Percentiles rank a stretch among this genome's conserved stretches.
These are phyloP conservation scores for Amaranthus cruentus DNA, from an alignment of 148 eudicot species.

Conservation along the genomic window DNA sequence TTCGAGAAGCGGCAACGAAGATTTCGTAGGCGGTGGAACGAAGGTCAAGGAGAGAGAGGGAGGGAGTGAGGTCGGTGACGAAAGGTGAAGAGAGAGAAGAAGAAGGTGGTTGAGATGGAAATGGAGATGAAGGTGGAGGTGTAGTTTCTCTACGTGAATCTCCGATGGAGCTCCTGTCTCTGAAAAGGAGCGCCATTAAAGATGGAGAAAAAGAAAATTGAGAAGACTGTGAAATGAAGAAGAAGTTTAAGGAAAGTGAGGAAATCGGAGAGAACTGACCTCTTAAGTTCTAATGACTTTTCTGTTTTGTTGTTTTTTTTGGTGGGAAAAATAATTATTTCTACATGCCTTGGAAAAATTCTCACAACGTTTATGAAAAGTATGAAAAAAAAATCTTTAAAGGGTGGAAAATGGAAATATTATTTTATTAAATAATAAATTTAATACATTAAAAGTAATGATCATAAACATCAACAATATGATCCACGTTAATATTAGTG, in stretches of 20 bases:
- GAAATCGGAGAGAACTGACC: neutral
- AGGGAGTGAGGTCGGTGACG: constrained; percentile 49
- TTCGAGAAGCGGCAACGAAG: constrained; percentile 82
- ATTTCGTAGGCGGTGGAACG: constrained; percentile 81
- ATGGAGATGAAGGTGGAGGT: constrained; percentile 33
- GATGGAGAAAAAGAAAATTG: constrained; percentile 18
- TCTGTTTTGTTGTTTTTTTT: neutral
- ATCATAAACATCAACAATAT: too few species aligned
- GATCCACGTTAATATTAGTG: too few species aligned
- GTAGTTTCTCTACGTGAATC: constrained; percentile 48
- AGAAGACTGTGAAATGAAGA: constrained; percentile 3
- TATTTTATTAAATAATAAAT: too few species aligned
- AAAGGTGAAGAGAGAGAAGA: constrained; percentile 67
- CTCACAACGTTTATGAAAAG: too few species aligned
- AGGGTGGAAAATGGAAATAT: too few species aligned
- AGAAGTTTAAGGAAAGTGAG: neutral
- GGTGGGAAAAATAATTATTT: neutral
- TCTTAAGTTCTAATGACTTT: neutral
- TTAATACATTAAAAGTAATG: too few species aligned
- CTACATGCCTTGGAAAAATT: too few species aligned
- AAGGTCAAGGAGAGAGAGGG: constrained; percentile 74
- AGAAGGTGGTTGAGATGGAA: constrained; percentile 20
- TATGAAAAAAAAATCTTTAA: too few species aligned
- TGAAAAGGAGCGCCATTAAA: constrained; percentile 74
- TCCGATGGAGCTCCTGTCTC: constrained; percentile 49